Base-by-base conservation (phyloP, 2,329 filamentous ascomycete genomes). In the Aspergillus proliferans region DNA sequence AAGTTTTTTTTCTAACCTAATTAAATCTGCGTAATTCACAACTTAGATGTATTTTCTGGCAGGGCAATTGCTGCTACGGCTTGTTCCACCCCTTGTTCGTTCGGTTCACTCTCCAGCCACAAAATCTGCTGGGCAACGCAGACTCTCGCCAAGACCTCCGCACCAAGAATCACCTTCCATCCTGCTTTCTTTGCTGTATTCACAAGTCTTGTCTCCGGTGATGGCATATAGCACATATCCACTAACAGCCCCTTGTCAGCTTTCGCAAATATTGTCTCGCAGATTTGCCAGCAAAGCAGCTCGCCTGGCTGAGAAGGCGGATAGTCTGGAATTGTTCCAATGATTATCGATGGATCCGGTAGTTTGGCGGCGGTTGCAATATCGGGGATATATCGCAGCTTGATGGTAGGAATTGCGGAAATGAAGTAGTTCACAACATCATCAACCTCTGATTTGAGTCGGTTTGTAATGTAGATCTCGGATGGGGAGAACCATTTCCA, bases 161-260 rank as follows among this genome's bases (percentile, higher is more conserved):
- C 56, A 4, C 58, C 58, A 8, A 42, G 19, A 47, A 61, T 52
- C 8, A 52, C 48, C 10, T 45, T 48, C 58, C 58, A 61, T 14
- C 57, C 57, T 10, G 45, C 43, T 4, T 43, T 46, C n/a, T 52
- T 51, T 1, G 52, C 56, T 8, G 51, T 45, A 6, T 47, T 48
- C 9, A 54, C 47, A 12, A 61, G 45, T 2, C 48, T 48, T 6
- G 58, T 61, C 24, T 46, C 50, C 19, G 52, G 48, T n/a, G 40
- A 46, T 46, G 47, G 58, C 52, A 48, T 56, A 46, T 62, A 62
- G 40, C 59, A 62, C 59, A 62, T 62, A 41, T 62, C 59, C 28
- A 62, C 41, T 19, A 62, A 15, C 19, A 57, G 41, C 1, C 59
- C 58, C 40, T 45, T 52, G 9, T 43, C 46, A 2, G 22, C 41